Evolutionary conservation across 2,329 filamentous ascomycete species (phyloP).

Genomic region (Scedosporium minutisporum): DNA sequence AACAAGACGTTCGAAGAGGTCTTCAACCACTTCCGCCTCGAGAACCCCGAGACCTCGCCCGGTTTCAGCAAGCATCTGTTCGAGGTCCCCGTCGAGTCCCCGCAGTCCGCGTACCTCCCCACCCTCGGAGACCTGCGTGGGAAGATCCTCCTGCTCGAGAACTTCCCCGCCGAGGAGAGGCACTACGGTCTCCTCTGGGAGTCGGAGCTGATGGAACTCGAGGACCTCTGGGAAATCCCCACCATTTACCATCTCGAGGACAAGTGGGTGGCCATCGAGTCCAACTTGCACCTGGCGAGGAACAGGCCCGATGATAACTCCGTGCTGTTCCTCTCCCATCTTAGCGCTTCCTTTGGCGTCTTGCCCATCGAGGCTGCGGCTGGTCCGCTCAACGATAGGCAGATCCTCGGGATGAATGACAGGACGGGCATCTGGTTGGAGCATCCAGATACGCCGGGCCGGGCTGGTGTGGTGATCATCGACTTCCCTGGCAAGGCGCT

Average conservation of each 20-base stretch:
- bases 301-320: slow-evolving; percentile 21
- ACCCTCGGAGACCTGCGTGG: slow-evolving; percentile 34
- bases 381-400: slow-evolving; percentile 28
- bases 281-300: slow-evolving; percentile 26
- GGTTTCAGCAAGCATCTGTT: slow-evolving; percentile 25
- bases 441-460: slow-evolving; percentile 14
- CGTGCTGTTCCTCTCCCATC: slow-evolving; percentile 35
- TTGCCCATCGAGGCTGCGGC: slow-evolving; percentile 40
- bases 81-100: slow-evolving; percentile 20
- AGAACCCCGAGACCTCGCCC: slow-evolving; percentile 22
- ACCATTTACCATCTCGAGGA: slow-evolving; percentile 31
- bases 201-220: slow-evolving; percentile 32
- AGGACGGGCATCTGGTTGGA: slow-evolving; percentile 35
- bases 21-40: slow-evolving; percentile 30
- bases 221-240: slow-evolving; percentile 37
- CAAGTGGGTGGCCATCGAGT: slow-evolving; percentile 35
- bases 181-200: slow-evolving; percentile 36
- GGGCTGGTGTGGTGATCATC: slow-evolving; percentile 36
- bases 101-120: slow-evolving; percentile 21
- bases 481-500: slow-evolving; percentile 36
- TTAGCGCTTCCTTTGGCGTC: slow-evolving; percentile 38
- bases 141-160: slow-evolving; percentile 39
- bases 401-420: slow-evolving; percentile 38
- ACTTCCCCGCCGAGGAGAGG: slow-evolving; percentile 18
- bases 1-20: slow-evolving; percentile 33